Base-by-base conservation (phyloP, 345 rosid species). In the Garcia nutans region DNA sequence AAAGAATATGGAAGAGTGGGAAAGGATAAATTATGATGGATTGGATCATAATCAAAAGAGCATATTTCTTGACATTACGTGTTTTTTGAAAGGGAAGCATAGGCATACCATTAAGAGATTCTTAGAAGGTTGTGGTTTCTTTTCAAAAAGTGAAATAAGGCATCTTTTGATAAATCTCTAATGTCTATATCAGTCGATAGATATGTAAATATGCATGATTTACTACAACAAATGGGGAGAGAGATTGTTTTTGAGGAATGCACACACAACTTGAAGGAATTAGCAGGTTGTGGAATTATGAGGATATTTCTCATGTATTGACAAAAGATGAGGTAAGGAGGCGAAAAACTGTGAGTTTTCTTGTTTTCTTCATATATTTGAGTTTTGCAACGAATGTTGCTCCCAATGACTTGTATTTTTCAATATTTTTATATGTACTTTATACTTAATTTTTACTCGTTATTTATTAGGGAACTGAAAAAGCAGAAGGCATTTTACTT, bases 51-150 rank as follows among this genome's bases (percentile, higher is more conserved):
- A 23, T 49, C 22, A 47, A 42, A 42, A 66, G 8, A 5, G 5
- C 26, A 20, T 44, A 41, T 66, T 70, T 70, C 73, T 50, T 52
- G 74, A 71, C 37, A 59, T 71, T 71, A 52, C 72, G 26, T 68
- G 58, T 68, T 23, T 68, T 26, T 17, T 68, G 1, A 68, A 68
- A 47, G 57, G 72, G 13, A 8, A 47, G 0, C 8, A 1, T 12
- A 10, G 1, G 10, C 2, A 19, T 33, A 0, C 5, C 2, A 37
- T 68, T 54, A 41, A 49, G 23, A 22, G 31, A 1, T 11, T 22
- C 5, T 6, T 47, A 17, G 10, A 47, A 5, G 16, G 22, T 16
- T 49, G 2, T 49, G 58, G 58, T 49, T 68, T 49, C 13, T 3
- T 13, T 47, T 3, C 9, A 66, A 15, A 3, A 26, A 15, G 1